phyloP scores from a whole-genome alignment of 2,329 filamentous ascomycete genomes.

The Fusarium drepaniforme region DNA sequence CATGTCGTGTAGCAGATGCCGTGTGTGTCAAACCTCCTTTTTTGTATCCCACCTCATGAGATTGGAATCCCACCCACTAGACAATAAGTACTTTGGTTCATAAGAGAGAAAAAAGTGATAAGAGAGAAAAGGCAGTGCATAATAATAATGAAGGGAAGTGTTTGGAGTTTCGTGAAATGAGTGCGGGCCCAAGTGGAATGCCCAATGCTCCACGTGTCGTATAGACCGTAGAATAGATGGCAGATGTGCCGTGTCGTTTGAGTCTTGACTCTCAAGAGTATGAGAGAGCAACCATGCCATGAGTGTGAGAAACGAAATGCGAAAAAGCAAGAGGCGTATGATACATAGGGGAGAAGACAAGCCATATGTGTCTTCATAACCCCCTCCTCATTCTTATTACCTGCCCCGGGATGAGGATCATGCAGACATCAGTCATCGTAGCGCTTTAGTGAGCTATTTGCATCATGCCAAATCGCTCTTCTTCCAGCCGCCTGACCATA shows the following conservation, averaged over 20 bases:
- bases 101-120: slow-evolving; percentile 21
- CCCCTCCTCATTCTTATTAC: slow-evolving; percentile 26
- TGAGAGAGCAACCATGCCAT: slow-evolving; percentile 29
- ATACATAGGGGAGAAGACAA: slow-evolving; percentile 29
- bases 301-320: slow-evolving; percentile 36
- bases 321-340: slow-evolving; percentile 33
- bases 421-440: slow-evolving; percentile 12
- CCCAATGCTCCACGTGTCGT: slow-evolving; percentile 5
- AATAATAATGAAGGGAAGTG: slow-evolving; percentile 35
- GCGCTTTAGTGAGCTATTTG: slow-evolving; percentile 41
- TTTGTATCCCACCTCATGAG: slow-evolving; percentile 27
- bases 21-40: slow-evolving; percentile 37
- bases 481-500: slow-evolving; percentile 67
- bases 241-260: slow-evolving; percentile 34
- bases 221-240: slow-evolving; percentile 4
- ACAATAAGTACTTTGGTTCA: slow-evolving; percentile 42
- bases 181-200: slow-evolving; percentile 35
- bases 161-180: slow-evolving; percentile 29
- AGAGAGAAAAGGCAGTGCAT: slow-evolving; percentile 28
- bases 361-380: slow-evolving; percentile 2
- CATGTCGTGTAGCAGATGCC: slow-evolving; percentile 43
- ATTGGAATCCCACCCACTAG: slow-evolving; percentile 42
- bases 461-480: slow-evolving; percentile 57
- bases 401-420: slow-evolving; percentile 15
- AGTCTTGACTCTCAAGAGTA: slow-evolving; percentile 2